Evolutionary conservation across 2,329 filamentous ascomycete genomes (phyloP), one percentile per base, ranked within the genome.

Genomic region (Dichotomopilus funicola): DNA sequence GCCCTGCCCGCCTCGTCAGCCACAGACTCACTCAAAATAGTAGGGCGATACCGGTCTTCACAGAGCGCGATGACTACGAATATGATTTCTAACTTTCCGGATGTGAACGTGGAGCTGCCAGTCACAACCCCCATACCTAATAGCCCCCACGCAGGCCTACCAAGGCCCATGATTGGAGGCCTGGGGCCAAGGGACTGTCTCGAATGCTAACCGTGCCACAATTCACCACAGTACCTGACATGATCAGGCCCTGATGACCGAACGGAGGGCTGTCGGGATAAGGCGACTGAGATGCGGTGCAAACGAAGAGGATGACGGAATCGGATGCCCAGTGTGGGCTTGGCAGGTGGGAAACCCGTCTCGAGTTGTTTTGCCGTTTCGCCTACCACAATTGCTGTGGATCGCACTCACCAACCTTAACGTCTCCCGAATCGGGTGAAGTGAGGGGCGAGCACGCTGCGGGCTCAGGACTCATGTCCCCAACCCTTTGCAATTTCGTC

Each of bases 281-380:
- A 46, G 11, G 6, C 42, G 38, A 45, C 13, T 35, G 38, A 27
- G 36, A 49, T 19, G n/a, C n/a, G 36, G 44, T 48, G 53, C 53
- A 12, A 46, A 54, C 19, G 19, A 27, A 51, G 49, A 41, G 53
- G 46, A 52, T 54, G 59, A 57, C 43, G 51, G 45, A 56, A 56
- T 53, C 49, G 54, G 53, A 58, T 56, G 57, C 45, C 45, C 54
- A 58, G 54, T 52, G 19, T 54, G 9, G 50, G 54, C 58, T 62
- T 59, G 60, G 60, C 58, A 54, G 12, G 40, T 13, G 49, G 56
- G 59, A 57, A 34, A 58, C 43, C 52, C 55, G 54, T 59, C 54
- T 59, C 54, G 54, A 54, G 55, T 48, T 27, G 19, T 27, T 27
- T 27, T 27, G 19, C 19, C 19, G 19, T 27, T 27, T 27, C 19